A percentile compares a stretch with the other conserved stretches of the same genome.
phyloP scores from a whole-genome alignment of 306 rosid species.

The Corylus americana region DNA sequence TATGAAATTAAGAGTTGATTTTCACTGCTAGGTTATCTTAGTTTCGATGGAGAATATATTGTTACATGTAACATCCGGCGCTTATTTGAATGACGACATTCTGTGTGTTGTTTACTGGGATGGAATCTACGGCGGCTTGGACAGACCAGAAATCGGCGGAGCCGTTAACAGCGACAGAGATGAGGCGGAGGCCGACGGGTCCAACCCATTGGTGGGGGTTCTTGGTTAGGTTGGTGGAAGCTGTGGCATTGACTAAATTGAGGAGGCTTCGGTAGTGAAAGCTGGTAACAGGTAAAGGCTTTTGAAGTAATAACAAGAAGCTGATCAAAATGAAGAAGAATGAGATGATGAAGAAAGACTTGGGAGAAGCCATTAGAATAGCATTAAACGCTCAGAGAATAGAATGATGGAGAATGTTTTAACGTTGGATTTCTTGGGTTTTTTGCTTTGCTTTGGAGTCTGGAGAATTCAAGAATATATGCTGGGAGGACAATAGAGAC shows the following conservation, averaged over 20 bases:
- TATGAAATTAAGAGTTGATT: too few relatives aligned
- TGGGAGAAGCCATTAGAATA: conserved; percentile 33
- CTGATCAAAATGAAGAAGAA: conserved; percentile 11
- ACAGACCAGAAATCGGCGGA: conserved; percentile 60
- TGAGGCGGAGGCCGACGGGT: conserved; percentile 58
- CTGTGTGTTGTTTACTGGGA: conserved; percentile 57
- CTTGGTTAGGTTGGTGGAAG: conserved; percentile 23
- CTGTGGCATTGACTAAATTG: neutral
- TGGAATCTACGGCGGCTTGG: conserved; percentile 73
- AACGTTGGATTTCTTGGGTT: neutral
- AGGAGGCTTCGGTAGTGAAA: neutral
- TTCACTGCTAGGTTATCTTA: too few relatives aligned
- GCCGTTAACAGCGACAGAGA: conserved; percentile 63
- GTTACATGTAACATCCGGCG: conserved; percentile 75
- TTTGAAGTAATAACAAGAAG: conserved; percentile 29
- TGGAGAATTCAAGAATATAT: neutral
- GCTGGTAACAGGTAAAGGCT: conserved; percentile 13
- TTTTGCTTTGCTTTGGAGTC: neutral
- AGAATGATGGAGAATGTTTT: conserved; percentile 7
- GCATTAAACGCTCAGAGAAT: conserved; percentile 24
- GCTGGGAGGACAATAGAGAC: conserved; percentile 4
- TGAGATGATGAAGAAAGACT: neutral
- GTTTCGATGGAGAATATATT: too few relatives aligned
- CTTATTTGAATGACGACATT: conserved; percentile 60
- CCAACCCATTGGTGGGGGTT: conserved; percentile 56